phyloP scores from a whole-genome alignment of 1,139 yeast genomes.

The Pneumocystis carinii region DNA sequence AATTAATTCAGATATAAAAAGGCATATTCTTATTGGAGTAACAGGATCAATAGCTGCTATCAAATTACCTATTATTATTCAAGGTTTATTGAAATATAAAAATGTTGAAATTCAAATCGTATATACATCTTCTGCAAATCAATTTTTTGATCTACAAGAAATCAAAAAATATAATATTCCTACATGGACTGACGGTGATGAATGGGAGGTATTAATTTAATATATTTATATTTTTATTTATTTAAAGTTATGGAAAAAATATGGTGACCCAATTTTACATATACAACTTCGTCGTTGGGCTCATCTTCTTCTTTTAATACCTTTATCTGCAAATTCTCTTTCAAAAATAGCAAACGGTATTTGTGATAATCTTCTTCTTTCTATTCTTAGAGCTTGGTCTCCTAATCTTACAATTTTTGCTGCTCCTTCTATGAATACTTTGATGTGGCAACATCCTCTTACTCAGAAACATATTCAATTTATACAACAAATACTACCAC shows the following conservation, averaged over 20 bases:
- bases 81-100: slow-evolving; percentile 56
- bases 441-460: slow-evolving; percentile 88
- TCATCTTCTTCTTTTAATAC: slow-evolving; percentile 78
- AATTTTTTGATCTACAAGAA: slow-evolving; percentile 35
- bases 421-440: slow-evolving; percentile 97
- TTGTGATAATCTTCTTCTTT: slow-evolving; percentile 58
- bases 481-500: slow-evolving; percentile 46
- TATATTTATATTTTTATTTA: too few species aligned
- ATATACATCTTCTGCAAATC: slow-evolving; percentile 69
- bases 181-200: slow-evolving; percentile 89
- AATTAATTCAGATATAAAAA: slow-evolving; percentile 30
- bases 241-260: slow-evolving; percentile 24
- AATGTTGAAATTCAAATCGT: slow-evolving; percentile 71
- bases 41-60: slow-evolving; percentile 96
- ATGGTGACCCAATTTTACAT: slow-evolving; percentile 66
- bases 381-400: slow-evolving; percentile 47
- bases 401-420: slow-evolving; percentile 68
- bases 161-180: slow-evolving; percentile 58
- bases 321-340: slow-evolving; percentile 81
- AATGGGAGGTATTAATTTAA: slow-evolving; percentile 36
- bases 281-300: slow-evolving; percentile 93
- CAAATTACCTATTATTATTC: slow-evolving; percentile 74
- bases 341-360: slow-evolving; percentile 85
- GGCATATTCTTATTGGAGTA: slow-evolving; percentile 77
- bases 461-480: slow-evolving; percentile 66